Percentiles rank a stretch among this genome's conserved stretches.
phyloP scores from a whole-genome alignment of 1,284 basidiomycete genomes.

The Fomitopsis palustris region DNA sequence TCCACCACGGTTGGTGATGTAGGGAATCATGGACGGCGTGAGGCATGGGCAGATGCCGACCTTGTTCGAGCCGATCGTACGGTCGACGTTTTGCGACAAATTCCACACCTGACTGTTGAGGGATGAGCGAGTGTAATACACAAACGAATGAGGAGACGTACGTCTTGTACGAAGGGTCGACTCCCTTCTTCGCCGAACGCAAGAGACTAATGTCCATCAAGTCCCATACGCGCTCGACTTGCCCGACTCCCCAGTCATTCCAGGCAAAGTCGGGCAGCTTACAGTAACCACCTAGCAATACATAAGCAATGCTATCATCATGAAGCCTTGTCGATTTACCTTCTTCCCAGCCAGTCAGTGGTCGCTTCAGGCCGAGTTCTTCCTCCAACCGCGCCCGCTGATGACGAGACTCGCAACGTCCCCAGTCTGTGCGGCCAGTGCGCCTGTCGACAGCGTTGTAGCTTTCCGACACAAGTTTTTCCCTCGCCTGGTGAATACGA shows the following conservation, averaged over 20 bases:
- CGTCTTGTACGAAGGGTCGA: constrained; percentile 87
- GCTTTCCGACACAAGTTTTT: constrained; percentile 74
- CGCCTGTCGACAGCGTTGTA: constrained; percentile 57
- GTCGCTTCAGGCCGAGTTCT: constrained; percentile 77
- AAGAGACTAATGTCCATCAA: constrained; percentile 89
- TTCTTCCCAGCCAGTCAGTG: constrained; percentile 92
- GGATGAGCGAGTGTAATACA: neutral
- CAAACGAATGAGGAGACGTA: constrained; percentile 32
- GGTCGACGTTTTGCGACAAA: constrained; percentile 94
- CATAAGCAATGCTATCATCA: neutral
- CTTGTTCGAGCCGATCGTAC: constrained; percentile 78
- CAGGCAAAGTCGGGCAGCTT: constrained; percentile 89
- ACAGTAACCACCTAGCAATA: constrained; percentile 69
- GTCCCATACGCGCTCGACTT: constrained; percentile 94
- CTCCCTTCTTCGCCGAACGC: constrained; percentile 75
- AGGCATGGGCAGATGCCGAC: constrained; percentile 89
- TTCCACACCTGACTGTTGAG: constrained; percentile 82
- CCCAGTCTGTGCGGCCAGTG: constrained; percentile 84
- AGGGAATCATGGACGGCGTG: constrained; percentile 95
- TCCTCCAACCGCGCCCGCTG: constrained; percentile 87
- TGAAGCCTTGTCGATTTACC: constrained; percentile 36
- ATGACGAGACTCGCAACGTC: constrained; percentile 89
- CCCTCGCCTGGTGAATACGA: constrained; percentile 84
- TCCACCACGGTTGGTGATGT: constrained; percentile 94
- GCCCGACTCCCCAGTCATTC: constrained; percentile 89